Evolutionary conservation across 345 rosid species (phyloP).

Genomic region (Lenwebbia sp.): DNA sequence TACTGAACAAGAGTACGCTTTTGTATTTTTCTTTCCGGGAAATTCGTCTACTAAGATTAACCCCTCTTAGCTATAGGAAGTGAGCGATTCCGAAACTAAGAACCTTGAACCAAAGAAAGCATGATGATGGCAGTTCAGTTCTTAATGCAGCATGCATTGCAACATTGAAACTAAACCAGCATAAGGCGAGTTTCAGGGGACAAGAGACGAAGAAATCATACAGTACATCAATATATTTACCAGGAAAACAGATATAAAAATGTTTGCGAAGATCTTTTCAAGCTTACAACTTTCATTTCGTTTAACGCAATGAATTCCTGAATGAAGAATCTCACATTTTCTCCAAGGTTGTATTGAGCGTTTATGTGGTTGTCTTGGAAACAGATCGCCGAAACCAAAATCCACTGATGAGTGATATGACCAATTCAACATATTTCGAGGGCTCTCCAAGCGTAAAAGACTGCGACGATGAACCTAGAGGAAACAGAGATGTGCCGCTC

Average conservation of each 20-base stretch:
- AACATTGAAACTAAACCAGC: neutral
- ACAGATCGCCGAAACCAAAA: neutral
- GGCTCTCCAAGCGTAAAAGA: neutral
- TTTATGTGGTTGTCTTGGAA: neutral
- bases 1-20: neutral
- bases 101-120: neutral
- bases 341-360: neutral
- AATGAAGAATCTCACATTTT: neutral
- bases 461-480: neutral
- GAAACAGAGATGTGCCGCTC: conserved; percentile 2
- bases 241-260: neutral
- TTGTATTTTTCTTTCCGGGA: neutral
- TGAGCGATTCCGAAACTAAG: neutral
- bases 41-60: neutral
- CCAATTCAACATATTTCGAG: neutral
- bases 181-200: neutral
- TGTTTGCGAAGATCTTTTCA: neutral
- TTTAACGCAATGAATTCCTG: neutral
- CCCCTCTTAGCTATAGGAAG: neutral
- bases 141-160: neutral
- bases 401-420: neutral
- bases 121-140: neutral
- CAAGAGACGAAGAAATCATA: neutral
- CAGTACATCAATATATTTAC: neutral
- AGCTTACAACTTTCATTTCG: neutral